phyloP scores from a whole-genome alignment of 2,329 filamentous ascomycete species.

The Berkeleyomyces rouxiae region DNA sequence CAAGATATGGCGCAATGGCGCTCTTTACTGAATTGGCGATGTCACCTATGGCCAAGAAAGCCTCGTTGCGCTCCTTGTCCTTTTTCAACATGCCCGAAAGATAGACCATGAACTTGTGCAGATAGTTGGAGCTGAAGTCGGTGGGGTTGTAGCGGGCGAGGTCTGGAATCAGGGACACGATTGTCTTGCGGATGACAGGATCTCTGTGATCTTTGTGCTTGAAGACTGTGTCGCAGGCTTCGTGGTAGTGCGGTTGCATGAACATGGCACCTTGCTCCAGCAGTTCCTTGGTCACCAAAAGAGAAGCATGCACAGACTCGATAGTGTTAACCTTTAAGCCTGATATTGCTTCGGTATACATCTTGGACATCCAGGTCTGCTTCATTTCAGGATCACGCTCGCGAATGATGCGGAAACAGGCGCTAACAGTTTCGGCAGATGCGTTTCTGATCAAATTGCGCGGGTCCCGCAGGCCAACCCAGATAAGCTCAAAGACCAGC shows the following conservation, averaged over 20 bases:
- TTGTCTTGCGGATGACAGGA: conserved; percentile 68
- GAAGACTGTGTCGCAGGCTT: conserved; percentile 83
- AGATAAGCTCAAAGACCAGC: conserved; percentile 91
- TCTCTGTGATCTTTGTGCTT: conserved; percentile 89
- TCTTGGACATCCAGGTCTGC: conserved; percentile 73
- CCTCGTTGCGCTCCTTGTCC: conserved; percentile 83
- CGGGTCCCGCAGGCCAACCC: conserved; percentile 79
- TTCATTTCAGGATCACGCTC: conserved; percentile 82
- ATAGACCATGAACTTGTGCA: conserved; percentile 96
- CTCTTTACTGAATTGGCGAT: conserved; percentile 94
- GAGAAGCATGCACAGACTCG: conserved; percentile 83
- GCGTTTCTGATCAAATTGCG: conserved; percentile 85
- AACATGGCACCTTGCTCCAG: conserved; percentile 95
- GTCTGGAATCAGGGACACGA: conserved; percentile 81
- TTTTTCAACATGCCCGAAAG: conserved; percentile 86
- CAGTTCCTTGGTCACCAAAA: conserved; percentile 82
- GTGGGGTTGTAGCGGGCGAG: conserved; percentile 82
- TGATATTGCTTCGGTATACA: conserved; percentile 68
- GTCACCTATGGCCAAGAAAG: conserved; percentile 89
- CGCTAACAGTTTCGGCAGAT: conserved; percentile 81
- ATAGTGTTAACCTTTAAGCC: conserved; percentile 68
- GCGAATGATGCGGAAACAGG: conserved; percentile 89
- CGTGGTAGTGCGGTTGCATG: conserved; percentile 88
- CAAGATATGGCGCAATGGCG: conserved; percentile 84
- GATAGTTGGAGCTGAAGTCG: conserved; percentile 72